phyloP scores from a whole-genome alignment of 2,329 filamentous ascomycete genomes.

The Lachnellula willkommii region DNA sequence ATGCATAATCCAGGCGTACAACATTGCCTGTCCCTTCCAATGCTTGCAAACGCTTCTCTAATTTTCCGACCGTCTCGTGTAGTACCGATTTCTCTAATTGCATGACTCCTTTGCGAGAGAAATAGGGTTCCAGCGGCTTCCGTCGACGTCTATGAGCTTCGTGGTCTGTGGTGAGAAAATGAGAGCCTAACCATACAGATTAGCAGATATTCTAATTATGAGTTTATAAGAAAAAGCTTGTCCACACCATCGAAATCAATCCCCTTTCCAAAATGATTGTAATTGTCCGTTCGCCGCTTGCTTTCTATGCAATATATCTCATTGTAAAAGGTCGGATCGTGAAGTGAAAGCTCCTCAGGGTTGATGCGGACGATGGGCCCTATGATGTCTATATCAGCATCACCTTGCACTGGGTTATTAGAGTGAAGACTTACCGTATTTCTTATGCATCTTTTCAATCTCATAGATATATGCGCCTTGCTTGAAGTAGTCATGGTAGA shows the following conservation, averaged over 20 bases:
- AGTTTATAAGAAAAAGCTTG: background rate
- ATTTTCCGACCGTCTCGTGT: background rate
- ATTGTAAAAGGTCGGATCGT: slow-evolving; percentile 32
- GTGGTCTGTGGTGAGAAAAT: slow-evolving; percentile 10
- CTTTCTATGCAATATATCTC: slow-evolving; percentile 32
- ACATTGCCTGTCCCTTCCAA: slow-evolving; percentile 1
- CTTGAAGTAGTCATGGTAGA: slow-evolving; percentile 38
- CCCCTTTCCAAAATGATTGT: slow-evolving; percentile 1
- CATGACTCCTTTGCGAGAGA: slow-evolving; percentile 10
- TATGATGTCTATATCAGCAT: background rate
- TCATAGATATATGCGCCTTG: slow-evolving; percentile 38
- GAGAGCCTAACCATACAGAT: background rate
- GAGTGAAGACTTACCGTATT: slow-evolving; percentile 31
- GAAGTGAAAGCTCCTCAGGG: slow-evolving; percentile 36
- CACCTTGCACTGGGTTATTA: background rate
- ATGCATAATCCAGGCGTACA: slow-evolving; percentile 9
- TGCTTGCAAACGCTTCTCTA: slow-evolving; percentile 4
- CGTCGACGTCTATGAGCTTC: slow-evolving; percentile 12
- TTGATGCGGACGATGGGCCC: slow-evolving; percentile 32
- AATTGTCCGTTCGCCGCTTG: slow-evolving; percentile 2
- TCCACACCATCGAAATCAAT: slow-evolving; percentile 2
- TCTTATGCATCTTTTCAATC: slow-evolving; percentile 38
- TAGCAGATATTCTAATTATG: background rate
- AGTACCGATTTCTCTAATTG: background rate
- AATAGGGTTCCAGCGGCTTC: slow-evolving; percentile 13